Conservation (phyloP, 495 filamentous ascomycete genomes). For the Hyaloscypha variabilis region DNA sequence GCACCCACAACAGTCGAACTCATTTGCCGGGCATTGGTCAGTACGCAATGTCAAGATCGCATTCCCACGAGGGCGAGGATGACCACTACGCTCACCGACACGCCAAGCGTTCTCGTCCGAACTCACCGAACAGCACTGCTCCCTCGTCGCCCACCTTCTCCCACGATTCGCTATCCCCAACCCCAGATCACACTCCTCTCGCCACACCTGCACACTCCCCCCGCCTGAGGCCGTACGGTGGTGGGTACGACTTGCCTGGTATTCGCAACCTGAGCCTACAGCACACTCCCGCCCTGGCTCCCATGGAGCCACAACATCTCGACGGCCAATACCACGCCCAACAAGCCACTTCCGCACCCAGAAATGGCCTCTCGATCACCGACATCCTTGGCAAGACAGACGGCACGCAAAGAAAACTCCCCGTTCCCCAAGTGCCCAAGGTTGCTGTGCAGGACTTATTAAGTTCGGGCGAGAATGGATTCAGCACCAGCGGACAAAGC, state of each 20-base stretch:
- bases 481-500: conserved; percentile 39
- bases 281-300: conserved; percentile 86
- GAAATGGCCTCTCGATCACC: conserved; percentile 75
- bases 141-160: conserved; percentile 98
- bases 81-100: conserved; percentile 71
- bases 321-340: conserved; percentile 49
- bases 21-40: conserved; percentile 77
- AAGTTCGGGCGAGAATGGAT: conserved; percentile 61
- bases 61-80: conserved; percentile 74
- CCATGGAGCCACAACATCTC: conserved; percentile 81
- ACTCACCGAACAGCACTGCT: conserved; percentile 91
- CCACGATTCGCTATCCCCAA: conserved; percentile 93
- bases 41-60: conserved; percentile 91
- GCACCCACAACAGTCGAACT: conserved; percentile 54
- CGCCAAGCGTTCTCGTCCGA: conserved; percentile 85
- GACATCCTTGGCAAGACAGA: conserved; percentile 92
- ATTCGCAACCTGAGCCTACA: conserved; percentile 86
- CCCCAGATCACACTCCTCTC: conserved; percentile 93
- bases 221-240: conserved; percentile 71
- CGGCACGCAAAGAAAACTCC: conserved; percentile 89
- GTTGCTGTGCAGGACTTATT: conserved; percentile 88
- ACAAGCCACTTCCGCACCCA: conserved; percentile 38
- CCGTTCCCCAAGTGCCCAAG: conserved; percentile 85
- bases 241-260: conserved; percentile 74
- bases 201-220: conserved; percentile 96